Base-by-base conservation (phyloP, 805 yeast species). In the Saccharomycopsis schoenii region DNA sequence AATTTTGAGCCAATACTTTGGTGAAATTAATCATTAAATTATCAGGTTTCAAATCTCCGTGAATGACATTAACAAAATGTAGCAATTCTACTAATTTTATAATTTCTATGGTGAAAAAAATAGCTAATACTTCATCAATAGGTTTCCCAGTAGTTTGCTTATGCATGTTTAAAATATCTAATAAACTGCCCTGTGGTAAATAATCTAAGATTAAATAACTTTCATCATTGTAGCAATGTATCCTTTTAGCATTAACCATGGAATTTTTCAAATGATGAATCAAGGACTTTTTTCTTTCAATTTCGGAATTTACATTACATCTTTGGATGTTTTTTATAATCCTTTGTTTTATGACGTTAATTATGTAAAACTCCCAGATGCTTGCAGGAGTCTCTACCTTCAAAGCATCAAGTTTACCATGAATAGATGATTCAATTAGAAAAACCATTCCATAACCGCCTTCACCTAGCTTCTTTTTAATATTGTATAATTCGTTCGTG, bases 1-100 rank as follows among this genome's bases (percentile, higher is more conserved):
- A 2, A 62, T 60, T 60, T n/a, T 63, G 64, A 4, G 60, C 39
- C 4, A 65, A 67, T 0, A 62, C 65, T 34, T 67, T 61, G 15
- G 74, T 72, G 50, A 87, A 76, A 47, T 87, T 72, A 0, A 89
- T 68, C 96, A 91, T 87, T 65, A 94, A 88, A 69, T 90, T 91
- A 64, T 88, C 96, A 0, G 96, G 86, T 68, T 87, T 88, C 59
- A 91, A 71, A 69, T 91, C 96, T 1, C 96, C 96, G 73, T 91
- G 97, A 12, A 91, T 76, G 0, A 91, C 83, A 0, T 85, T 85
- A 15, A 79, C 71, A 0, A 71, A 70, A 68, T 91, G 97, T n/a
- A 92, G 71, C 1, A 74, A 70, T 58, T 83, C 84, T 5, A 89
- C 72, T 0, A 82, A 76, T 51, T 81, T 77, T 55, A 91, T 67